phyloP scores from a whole-genome alignment of 371 early-diverging fungal species.

The Apophysomyces variabilis region DNA sequence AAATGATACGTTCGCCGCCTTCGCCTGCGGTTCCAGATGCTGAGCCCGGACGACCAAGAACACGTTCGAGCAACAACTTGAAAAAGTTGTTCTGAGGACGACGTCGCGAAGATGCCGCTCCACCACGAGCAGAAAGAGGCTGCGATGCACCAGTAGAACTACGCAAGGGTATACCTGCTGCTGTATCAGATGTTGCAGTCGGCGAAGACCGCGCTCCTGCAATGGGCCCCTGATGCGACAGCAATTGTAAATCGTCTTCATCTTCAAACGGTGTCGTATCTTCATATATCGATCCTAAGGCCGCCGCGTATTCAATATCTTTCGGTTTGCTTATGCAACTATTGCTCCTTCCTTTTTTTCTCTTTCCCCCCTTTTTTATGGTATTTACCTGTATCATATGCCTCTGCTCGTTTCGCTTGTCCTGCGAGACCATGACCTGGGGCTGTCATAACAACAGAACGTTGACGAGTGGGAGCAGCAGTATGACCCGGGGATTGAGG shows the following conservation, averaged over 20 bases:
- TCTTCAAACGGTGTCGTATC: conserved; percentile 44
- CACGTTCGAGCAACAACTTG: conserved; percentile 26
- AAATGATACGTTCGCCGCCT: conserved; percentile 73
- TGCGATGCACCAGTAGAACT: conserved; percentile 9
- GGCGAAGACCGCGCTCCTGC: conserved; percentile 34
- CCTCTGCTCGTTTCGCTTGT: conserved; percentile 23
- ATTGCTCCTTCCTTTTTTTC: not conserved
- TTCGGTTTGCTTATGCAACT: not conserved
- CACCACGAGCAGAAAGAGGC: conserved; percentile 13
- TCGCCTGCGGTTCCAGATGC: conserved; percentile 44
- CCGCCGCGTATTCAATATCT: not conserved
- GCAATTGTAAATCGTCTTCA: conserved; percentile 51
- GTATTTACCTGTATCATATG: conserved; percentile 30
- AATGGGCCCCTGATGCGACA: conserved; percentile 46
- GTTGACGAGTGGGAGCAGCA: conserved; percentile 1
- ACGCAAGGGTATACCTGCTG: conserved; percentile 25
- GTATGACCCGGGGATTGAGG: conserved; percentile 10
- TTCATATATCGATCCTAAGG: conserved; percentile 45
- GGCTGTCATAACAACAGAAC: conserved; percentile 10
- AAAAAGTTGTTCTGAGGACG: not conserved
- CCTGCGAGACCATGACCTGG: conserved; percentile 11
- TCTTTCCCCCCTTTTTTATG: too few relatives aligned
- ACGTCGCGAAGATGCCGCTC: conserved; percentile 2
- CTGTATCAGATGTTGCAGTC: conserved; percentile 12
- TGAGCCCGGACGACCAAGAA: conserved; percentile 29